Conservation (phyloP, 805 yeast genomes). For the Jamesozyma spencerorum region DNA sequence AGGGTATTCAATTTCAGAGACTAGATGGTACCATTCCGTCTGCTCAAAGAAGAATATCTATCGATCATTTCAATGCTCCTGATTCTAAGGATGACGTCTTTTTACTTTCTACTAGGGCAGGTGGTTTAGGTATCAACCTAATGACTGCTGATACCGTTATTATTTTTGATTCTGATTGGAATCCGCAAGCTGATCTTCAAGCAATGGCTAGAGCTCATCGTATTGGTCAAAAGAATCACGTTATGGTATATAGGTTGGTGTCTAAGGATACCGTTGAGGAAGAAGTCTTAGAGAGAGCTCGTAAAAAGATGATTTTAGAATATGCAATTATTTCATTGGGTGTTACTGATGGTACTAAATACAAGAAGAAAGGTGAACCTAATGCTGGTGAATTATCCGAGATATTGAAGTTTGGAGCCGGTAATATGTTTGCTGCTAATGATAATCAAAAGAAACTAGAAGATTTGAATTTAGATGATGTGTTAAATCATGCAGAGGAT, state of each 20-base stretch:
- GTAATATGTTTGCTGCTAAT: conserved; percentile 91
- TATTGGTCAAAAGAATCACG: conserved; percentile 98
- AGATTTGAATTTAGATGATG: conserved; percentile 91
- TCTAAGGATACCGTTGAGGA: conserved; percentile 97
- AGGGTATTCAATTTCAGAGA: conserved; percentile 83
- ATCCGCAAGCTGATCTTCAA: conserved; percentile 97
- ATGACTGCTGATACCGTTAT: conserved; percentile 99
- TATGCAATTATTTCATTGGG: conserved; percentile 96
- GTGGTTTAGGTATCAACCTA: conserved; percentile 94
- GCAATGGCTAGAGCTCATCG: conserved; percentile 99
- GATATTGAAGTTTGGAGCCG: conserved; percentile 95
- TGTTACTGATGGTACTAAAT: conserved; percentile 61
- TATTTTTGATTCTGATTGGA: conserved; percentile 97
- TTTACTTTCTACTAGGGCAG: conserved; percentile 89
- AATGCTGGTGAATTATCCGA: conserved; percentile 78
- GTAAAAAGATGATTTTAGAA: conserved; percentile 96
- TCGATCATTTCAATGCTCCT: conserved; percentile 93
- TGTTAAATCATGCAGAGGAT: conserved; percentile 92
- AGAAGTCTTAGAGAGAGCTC: conserved; percentile 90
- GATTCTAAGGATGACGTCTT: conserved; percentile 89
- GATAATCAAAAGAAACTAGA: conserved; percentile 95
- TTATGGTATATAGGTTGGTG: conserved; percentile 94
- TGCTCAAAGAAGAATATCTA: conserved; percentile 83
- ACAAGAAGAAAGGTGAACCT: conserved; percentile 59
- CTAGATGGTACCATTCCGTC: conserved; percentile 96